Evolutionary conservation across 2,329 filamentous ascomycete genomes (phyloP).

Genomic region (Epichloe bromicola): DNA sequence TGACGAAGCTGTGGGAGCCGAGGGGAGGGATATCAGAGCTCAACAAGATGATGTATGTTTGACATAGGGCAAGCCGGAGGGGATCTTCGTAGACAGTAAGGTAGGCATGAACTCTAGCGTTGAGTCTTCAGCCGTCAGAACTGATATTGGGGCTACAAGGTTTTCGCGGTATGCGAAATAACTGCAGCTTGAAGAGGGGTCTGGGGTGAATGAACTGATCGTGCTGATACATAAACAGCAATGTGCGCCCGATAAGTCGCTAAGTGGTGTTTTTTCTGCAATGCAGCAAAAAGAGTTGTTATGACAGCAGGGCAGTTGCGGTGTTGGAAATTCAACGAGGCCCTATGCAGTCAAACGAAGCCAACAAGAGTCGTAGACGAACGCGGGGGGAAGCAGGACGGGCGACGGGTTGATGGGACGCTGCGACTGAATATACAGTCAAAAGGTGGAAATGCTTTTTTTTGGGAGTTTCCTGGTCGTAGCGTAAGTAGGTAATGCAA

Average conservation of each 20-base stretch:
- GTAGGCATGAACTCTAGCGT: constrained; percentile 43
- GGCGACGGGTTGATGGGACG: constrained; percentile 1
- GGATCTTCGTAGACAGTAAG: constrained; percentile 33
- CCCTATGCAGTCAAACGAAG: not conserved
- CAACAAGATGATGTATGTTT: constrained; percentile 37
- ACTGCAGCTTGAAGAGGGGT: constrained; percentile 93
- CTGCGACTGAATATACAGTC: constrained; percentile 11
- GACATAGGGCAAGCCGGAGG: constrained; percentile 42
- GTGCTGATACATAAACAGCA: constrained; percentile 98
- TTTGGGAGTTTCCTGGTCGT: not conserved
- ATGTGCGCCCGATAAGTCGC: constrained; percentile 19
- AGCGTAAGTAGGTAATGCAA: not conserved
- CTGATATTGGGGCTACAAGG: constrained; percentile 80
- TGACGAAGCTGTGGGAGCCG: constrained; percentile 25
- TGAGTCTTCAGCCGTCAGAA: constrained; percentile 72
- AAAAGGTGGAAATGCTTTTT: constrained; percentile 1
- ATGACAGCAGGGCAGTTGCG: not conserved
- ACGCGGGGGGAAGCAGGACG: not conserved
- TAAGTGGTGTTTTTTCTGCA: constrained; percentile 16
- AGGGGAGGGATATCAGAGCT: constrained; percentile 36
- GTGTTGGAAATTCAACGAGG: not conserved
- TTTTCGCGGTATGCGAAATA: constrained; percentile 93
- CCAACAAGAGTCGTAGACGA: not conserved
- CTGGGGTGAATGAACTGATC: constrained; percentile 79
- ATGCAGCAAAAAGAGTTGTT: not conserved